Evolutionary conservation across 2,329 filamentous ascomycete species (phyloP), one percentile per base, ranked within the genome.

Genomic region (Fonsecaea pugnacius): DNA sequence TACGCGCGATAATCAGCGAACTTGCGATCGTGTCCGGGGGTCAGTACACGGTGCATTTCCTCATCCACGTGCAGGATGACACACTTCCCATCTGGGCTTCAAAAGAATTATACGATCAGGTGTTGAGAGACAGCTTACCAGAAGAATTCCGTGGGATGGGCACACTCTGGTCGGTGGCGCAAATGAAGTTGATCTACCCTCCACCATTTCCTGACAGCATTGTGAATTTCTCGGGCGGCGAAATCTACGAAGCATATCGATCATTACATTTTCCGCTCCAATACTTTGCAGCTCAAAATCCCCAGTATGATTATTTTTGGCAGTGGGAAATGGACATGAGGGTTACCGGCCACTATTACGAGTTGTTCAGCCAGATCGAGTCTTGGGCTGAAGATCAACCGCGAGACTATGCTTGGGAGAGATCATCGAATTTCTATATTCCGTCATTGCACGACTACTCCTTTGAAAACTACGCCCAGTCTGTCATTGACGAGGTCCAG

Each of bases 41-140:
- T 36, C 89, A 93, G 73, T 92, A 92, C 71, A 83, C 85, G 30
- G 83, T 94, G 1, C 90, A 93, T 75, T 89, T 94, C 71, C 80
- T 94, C 48, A 83, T 94, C 36, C 90, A 94, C 69, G 89, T 92
- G 65, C 90, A 90, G 69, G 89, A 94, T 73, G 84, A 89, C 69
- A 84, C 87, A 68, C 79, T 87, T 54, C 89, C 89, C 21, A 90
- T 92, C 67, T 92, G 89, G 87, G 85, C 89, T 2, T 89, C 92
- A 69, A 83, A 86, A 9, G 80, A 82, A 18, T 85, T 86, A 0
- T 89, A 90, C 60, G 83, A 89, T 69, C 78, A 82, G n/a, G 83
- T 91, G 2, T 67, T 72, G 9, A 64, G 63, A 32, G 64, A 67
- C 18, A 71, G 67, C 27, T 68, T 76, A 6, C 76, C 76, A 4